Evolutionary conservation across 176 grass and related monocot genomes (phyloP).

Genomic region (Ananas comosus): DNA sequence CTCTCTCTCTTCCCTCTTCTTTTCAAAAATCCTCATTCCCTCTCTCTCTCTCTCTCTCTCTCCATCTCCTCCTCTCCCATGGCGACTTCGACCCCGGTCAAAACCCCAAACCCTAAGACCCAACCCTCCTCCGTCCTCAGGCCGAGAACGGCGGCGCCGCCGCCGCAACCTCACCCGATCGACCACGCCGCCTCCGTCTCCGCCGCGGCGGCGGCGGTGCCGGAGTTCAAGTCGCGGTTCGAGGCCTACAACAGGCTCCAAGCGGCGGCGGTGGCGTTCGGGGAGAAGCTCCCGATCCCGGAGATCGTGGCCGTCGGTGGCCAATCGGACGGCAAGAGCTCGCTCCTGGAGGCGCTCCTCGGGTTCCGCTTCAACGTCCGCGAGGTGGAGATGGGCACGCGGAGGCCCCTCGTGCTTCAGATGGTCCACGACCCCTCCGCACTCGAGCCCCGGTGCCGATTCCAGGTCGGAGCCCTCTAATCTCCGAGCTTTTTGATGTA

Average conservation of each 20-base stretch:
- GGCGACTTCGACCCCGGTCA: conserved; percentile 33
- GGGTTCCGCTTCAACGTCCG: conserved; percentile 95
- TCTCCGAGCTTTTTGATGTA: conserved; percentile 13
- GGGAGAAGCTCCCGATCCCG: conserved; percentile 86
- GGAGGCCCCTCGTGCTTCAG: conserved; percentile 89
- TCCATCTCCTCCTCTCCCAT: conserved; percentile 19
- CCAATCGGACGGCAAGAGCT: conserved; percentile 94
- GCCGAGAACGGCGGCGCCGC: conserved; percentile 10
- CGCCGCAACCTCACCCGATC: not conserved
- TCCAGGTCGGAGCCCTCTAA: conserved; percentile 50
- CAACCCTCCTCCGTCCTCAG: conserved; percentile 26
- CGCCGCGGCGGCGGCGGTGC: conserved; percentile 18
- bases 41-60: conserved; percentile 9
- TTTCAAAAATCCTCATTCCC: conserved; percentile 47
- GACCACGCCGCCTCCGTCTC: conserved; percentile 12
- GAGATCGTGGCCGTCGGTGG: conserved; percentile 89
- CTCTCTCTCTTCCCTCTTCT: conserved; percentile 1
- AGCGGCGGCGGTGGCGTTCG: conserved; percentile 81
- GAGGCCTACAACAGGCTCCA: conserved; percentile 98
- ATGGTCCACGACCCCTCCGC: conserved; percentile 88
- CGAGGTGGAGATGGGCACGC: conserved; percentile 99
- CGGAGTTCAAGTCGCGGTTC: conserved; percentile 70
- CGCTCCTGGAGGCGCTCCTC: conserved; percentile 79
- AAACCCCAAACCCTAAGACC: conserved; percentile 34
- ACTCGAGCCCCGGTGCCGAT: conserved; percentile 84